phyloP scores from a whole-genome alignment of 306 rosid genomes.

The Betula pendula region DNA sequence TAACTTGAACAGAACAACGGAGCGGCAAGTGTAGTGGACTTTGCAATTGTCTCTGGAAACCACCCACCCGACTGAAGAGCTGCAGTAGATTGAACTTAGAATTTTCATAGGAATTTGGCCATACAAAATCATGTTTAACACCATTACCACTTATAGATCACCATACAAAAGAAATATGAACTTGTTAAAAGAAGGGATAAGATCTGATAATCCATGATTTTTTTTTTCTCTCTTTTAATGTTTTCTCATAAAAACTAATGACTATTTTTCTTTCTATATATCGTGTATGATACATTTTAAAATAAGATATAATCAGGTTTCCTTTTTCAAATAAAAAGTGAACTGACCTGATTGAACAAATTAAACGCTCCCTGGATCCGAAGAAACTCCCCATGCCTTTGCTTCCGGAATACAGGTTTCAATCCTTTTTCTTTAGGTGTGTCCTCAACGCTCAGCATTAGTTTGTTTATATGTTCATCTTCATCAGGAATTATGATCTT shows the following conservation, averaged over 20 bases:
- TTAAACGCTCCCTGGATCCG: constrained; percentile 51
- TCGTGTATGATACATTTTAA: too few relatives aligned
- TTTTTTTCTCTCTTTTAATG: too few relatives aligned
- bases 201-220: too few relatives aligned
- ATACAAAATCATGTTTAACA: not conserved
- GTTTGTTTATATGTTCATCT: constrained; percentile 46
- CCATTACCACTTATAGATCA: not conserved
- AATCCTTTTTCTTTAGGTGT: constrained; percentile 83
- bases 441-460: constrained; percentile 36
- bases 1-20: constrained; percentile 68
- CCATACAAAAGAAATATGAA: not conserved
- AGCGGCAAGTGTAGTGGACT: constrained; percentile 47
- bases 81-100: constrained; percentile 33
- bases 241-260: too few relatives aligned
- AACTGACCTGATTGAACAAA: constrained; percentile 68
- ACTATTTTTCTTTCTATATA: too few relatives aligned
- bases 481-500: constrained; percentile 68
- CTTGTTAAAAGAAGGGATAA: not conserved
- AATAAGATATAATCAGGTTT: not conserved
- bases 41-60: constrained; percentile 53
- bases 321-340: constrained; percentile 18
- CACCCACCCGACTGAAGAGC: constrained; percentile 51
- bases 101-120: constrained; percentile 12
- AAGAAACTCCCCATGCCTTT: constrained; percentile 58
- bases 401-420: constrained; percentile 68